Evolutionary conservation across 2,329 filamentous ascomycete genomes (phyloP).

Genomic region (Aspergillus pseudoterreus): DNA sequence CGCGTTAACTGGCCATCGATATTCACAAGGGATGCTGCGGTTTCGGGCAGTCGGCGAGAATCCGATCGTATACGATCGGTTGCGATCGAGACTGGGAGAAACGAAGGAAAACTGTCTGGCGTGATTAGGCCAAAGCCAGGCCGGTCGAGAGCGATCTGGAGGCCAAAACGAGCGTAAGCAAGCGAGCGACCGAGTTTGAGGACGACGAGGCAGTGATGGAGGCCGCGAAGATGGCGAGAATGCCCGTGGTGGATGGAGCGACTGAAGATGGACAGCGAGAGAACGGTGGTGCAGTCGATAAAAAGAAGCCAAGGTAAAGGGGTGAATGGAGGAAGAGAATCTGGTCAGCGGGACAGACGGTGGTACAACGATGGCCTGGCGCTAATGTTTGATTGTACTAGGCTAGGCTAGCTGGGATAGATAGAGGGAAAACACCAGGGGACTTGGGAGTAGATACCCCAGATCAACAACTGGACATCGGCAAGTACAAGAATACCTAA

Average conservation of each 20-base stretch:
- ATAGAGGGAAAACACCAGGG: too few species aligned
- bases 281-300: neutral
- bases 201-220: neutral
- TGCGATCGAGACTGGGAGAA: neutral
- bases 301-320: neutral
- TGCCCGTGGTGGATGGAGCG: neutral
- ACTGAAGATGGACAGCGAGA: neutral
- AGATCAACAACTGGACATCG: too few species aligned
- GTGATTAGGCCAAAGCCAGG: too few species aligned
- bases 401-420: too few species aligned
- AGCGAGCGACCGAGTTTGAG: slow-evolving; percentile 4
- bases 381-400: too few species aligned
- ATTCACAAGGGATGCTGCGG: too few species aligned
- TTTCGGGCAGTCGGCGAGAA: neutral
- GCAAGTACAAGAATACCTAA: too few species aligned
- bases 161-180: neutral
- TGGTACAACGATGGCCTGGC: neutral
- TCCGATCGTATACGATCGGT: neutral
- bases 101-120: neutral
- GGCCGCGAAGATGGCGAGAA: neutral
- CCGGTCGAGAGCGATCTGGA: too few species aligned
- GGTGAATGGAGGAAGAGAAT: neutral
- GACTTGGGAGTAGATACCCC: too few species aligned
- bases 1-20: too few species aligned
- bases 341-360: neutral